Percentiles rank a stretch among this genome's conserved stretches.
Evolutionary conservation across 192 early-diverging fungal genomes (phyloP).

Genomic region (Backusella luteola): DNA sequence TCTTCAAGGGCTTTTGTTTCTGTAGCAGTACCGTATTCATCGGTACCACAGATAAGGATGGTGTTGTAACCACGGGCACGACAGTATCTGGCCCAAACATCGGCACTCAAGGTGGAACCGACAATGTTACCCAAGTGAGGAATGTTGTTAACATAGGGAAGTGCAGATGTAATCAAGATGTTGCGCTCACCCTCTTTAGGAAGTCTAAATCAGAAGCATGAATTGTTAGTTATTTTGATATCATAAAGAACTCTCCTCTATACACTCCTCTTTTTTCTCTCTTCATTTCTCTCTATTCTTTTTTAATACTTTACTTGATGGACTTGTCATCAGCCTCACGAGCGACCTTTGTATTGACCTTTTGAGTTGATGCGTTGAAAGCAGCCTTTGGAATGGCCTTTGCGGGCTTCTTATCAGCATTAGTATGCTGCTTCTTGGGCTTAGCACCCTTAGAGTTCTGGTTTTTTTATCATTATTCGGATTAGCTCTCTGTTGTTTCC

Average conservation of each 20-base stretch:
- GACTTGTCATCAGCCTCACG: background rate
- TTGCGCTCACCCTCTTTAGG: constrained; percentile 77
- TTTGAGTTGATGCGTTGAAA: constrained; percentile 24
- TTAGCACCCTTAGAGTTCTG: constrained; percentile 15
- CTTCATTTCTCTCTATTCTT: background rate
- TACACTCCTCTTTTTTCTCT: background rate
- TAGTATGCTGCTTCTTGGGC: constrained; percentile 14
- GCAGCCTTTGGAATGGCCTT: constrained; percentile 1
- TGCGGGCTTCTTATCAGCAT: constrained; percentile 10
- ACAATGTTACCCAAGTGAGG: constrained; percentile 99
- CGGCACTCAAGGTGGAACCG: constrained; percentile 97
- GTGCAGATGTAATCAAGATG: constrained; percentile 91
- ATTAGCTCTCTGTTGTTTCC: background rate
- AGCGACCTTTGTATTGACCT: constrained; percentile 11
- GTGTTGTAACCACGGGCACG: constrained; percentile 90
- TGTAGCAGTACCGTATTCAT: constrained; percentile 99
- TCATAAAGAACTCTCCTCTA: background rate
- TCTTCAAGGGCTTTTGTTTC: constrained; percentile 98
- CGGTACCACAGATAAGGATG: constrained; percentile 93
- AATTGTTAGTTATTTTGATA: background rate
- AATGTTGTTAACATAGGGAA: constrained; percentile 99
- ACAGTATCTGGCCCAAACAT: constrained; percentile 91
- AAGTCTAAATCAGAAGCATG: background rate
- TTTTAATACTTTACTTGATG: constrained; percentile 7
- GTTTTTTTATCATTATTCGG: background rate